Percentiles rank a stretch among this genome's conserved stretches.
phyloP scores from a whole-genome alignment of 2,329 filamentous ascomycete species.

The Monilinia polystroma region DNA sequence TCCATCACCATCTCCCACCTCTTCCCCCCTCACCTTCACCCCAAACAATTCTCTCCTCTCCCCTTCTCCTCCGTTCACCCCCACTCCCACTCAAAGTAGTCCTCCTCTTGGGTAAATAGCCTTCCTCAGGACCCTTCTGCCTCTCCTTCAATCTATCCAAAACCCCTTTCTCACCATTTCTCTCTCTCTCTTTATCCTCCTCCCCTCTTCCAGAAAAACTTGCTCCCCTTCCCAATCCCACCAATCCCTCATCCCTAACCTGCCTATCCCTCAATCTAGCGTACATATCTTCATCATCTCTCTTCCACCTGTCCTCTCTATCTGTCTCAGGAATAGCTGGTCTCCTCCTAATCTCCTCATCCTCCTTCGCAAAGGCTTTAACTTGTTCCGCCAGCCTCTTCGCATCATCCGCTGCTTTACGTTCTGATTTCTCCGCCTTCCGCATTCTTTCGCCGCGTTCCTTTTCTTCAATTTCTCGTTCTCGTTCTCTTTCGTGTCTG shows the following conservation, averaged over 20 bases:
- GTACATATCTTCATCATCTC: conserved; percentile 10
- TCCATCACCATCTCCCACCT: conserved; percentile 9
- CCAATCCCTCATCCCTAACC: background rate
- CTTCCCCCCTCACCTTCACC: conserved; percentile 16
- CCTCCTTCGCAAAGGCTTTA: conserved; percentile 29
- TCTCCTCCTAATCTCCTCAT: conserved; percentile 37
- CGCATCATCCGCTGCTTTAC: conserved; percentile 23
- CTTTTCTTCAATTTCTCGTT: background rate
- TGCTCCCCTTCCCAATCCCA: background rate
- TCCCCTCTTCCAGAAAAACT: background rate
- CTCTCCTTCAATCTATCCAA: conserved; percentile 28
- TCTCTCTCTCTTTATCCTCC: background rate
- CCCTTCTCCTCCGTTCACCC: background rate
- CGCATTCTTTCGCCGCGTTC: conserved; percentile 10
- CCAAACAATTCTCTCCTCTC: conserved; percentile 20
- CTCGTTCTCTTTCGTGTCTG: conserved; percentile 14
- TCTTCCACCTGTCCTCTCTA: conserved; percentile 5
- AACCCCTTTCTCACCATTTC: conserved; percentile 10
- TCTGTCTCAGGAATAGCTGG: conserved; percentile 33
- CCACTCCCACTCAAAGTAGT: background rate
- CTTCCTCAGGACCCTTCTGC: conserved; percentile 21
- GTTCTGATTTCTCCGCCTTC: conserved; percentile 20
- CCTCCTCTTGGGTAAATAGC: conserved; percentile 15
- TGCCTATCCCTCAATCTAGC: conserved; percentile 7
- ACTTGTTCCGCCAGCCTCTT: conserved; percentile 28